These are phyloP conservation scores for Grigorovia humatica DNA, from an alignment of 805 yeast species.

Conservation along the genomic window DNA sequence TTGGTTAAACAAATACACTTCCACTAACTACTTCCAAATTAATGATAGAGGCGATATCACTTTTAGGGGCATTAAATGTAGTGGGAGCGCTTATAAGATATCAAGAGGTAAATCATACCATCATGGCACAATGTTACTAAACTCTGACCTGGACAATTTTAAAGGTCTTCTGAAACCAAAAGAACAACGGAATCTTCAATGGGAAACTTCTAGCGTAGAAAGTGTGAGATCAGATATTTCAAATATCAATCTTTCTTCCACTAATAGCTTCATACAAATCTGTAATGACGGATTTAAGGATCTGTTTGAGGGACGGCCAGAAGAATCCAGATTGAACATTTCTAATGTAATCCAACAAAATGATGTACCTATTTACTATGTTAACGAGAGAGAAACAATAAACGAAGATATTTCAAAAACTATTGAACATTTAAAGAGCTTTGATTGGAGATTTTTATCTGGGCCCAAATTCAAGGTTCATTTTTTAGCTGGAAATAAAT, in stretches of 20 bases:
- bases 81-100: slow-evolving; percentile 89
- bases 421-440: slow-evolving; percentile 36
- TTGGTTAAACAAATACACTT: slow-evolving; percentile 10
- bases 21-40: slow-evolving; percentile 31
- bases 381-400: slow-evolving; percentile 23
- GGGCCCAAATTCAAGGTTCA: slow-evolving; percentile 65
- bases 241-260: slow-evolving; percentile 44
- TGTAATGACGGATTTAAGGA: slow-evolving; percentile 19
- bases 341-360: slow-evolving; percentile 9
- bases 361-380: slow-evolving; percentile 21
- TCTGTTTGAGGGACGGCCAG: background rate
- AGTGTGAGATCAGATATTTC: slow-evolving; percentile 76
- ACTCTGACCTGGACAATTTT: slow-evolving; percentile 51
- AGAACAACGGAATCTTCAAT: slow-evolving; percentile 32
- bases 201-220: slow-evolving; percentile 45
- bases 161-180: slow-evolving; percentile 48
- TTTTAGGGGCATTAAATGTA: slow-evolving; percentile 48
- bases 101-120: slow-evolving; percentile 77
- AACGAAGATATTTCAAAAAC: slow-evolving; percentile 33
- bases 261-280: slow-evolving; percentile 24
- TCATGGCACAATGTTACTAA: slow-evolving; percentile 89
- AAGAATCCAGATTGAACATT: slow-evolving; percentile 3
- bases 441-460: slow-evolving; percentile 69
- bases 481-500: slow-evolving; percentile 24
- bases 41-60: slow-evolving; percentile 78